phyloP scores from a whole-genome alignment of 345 rosid genomes.

The Limnanthes douglasii region DNA sequence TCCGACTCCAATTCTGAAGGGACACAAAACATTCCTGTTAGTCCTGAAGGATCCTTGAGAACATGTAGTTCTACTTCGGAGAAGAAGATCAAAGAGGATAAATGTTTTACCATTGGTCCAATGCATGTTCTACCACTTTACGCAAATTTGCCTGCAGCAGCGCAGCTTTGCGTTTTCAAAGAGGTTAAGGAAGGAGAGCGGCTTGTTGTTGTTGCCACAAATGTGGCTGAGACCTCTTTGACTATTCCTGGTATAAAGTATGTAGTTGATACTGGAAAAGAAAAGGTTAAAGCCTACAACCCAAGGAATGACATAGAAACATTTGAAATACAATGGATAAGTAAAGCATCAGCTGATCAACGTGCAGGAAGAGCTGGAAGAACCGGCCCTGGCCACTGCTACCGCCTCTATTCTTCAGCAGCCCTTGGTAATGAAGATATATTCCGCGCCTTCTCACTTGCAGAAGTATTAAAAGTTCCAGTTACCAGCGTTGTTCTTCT shows the following conservation, averaged over 20 bases:
- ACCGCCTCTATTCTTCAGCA: slow-evolving; percentile 78
- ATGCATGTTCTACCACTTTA: slow-evolving; percentile 72
- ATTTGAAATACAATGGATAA: slow-evolving; percentile 73
- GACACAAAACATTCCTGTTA: slow-evolving; percentile 2
- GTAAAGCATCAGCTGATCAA: slow-evolving; percentile 89
- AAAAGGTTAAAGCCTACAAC: slow-evolving; percentile 68
- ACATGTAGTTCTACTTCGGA: slow-evolving; percentile 6
- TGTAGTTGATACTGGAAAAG: slow-evolving; percentile 92
- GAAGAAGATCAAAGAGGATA: slow-evolving; percentile 14
- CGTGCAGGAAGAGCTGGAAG: slow-evolving; percentile 97
- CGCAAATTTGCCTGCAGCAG: slow-evolving; percentile 82
- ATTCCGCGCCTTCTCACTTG: slow-evolving; percentile 53
- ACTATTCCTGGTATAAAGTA: slow-evolving; percentile 92
- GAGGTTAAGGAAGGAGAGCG: slow-evolving; percentile 66
- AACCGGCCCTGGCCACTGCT: slow-evolving; percentile 93
- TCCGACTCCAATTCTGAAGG: slow-evolving; percentile 11
- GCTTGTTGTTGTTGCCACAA: slow-evolving; percentile 85
- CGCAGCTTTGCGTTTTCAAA: slow-evolving; percentile 72
- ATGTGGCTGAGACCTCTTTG: slow-evolving; percentile 92
- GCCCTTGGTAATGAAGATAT: slow-evolving; percentile 57
- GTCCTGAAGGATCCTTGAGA: slow-evolving; percentile 12
- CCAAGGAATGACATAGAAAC: slow-evolving; percentile 59
- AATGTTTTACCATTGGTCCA: slow-evolving; percentile 10
- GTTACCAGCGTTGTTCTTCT: slow-evolving; percentile 77
- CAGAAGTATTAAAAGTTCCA: slow-evolving; percentile 79